phyloP scores from a whole-genome alignment of 2,329 filamentous ascomycete genomes.

The Phaeomoniella chlamydospora region DNA sequence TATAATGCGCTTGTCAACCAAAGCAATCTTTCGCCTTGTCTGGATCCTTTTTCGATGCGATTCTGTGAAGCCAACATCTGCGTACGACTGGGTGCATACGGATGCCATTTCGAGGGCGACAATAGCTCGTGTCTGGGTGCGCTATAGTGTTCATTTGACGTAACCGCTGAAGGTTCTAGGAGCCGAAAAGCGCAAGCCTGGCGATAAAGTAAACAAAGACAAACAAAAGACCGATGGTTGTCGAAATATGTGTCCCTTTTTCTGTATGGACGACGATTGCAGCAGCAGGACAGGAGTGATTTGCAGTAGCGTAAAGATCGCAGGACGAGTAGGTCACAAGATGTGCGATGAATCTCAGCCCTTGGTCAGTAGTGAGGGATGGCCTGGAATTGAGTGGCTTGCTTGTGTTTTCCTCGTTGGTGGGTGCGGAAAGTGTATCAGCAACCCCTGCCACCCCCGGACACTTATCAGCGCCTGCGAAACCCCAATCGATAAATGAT shows the following conservation, averaged over 20 bases:
- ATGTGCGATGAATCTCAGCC: neutral
- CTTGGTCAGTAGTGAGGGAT: neutral
- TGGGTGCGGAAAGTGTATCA: neutral
- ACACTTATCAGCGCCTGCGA: neutral
- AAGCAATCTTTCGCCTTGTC: constrained; percentile 26
- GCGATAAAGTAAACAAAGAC: neutral
- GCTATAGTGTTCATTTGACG: neutral
- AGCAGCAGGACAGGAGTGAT: too few relatives aligned
- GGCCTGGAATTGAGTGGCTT: too few relatives aligned
- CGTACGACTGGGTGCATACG: constrained; percentile 7
- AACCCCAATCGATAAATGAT: neutral
- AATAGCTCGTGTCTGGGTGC: neutral
- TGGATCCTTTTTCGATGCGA: constrained; percentile 25
- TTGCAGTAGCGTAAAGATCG: neutral
- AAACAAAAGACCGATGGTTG: too few relatives aligned
- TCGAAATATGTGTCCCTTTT: neutral
- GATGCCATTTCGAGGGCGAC: neutral
- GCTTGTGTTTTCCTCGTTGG: neutral
- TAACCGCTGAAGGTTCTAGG: neutral
- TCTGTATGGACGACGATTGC: too few relatives aligned
- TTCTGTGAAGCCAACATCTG: constrained; percentile 22
- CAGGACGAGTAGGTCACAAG: neutral
- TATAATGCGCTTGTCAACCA: constrained; percentile 22
- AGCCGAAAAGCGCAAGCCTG: neutral
- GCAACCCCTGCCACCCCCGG: neutral